phyloP scores from a whole-genome alignment of 179 eudicot genomes.

The Patellifolia procumbens region DNA sequence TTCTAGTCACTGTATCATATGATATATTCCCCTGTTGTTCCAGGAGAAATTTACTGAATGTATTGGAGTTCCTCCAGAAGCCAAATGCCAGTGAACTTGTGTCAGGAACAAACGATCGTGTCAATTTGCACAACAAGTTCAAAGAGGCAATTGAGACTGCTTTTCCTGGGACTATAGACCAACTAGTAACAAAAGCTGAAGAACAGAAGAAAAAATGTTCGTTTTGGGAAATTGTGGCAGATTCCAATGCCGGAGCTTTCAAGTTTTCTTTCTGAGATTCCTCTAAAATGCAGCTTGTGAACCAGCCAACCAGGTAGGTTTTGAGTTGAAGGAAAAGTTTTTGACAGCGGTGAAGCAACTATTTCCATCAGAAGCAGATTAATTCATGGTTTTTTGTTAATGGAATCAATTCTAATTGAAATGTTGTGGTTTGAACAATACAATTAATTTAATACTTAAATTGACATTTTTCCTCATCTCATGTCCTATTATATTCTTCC shows the following conservation, averaged over 20 bases:
- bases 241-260: constrained; percentile 76
- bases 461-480: too few relatives aligned
- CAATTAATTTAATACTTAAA: too few relatives aligned
- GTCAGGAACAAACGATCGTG: constrained; percentile 88
- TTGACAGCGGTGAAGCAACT: not conserved
- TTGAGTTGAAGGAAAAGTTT: not conserved
- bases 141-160: constrained; percentile 66
- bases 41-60: constrained; percentile 89
- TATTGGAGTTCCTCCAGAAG: constrained; percentile 81
- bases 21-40: constrained; percentile 5
- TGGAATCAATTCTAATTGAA: too few relatives aligned
- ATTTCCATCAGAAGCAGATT: not conserved
- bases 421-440: too few relatives aligned
- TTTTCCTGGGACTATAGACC: constrained; percentile 69
- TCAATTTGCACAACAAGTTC: constrained; percentile 77
- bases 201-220: constrained; percentile 60
- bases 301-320: too few relatives aligned
- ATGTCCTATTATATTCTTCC: too few relatives aligned
- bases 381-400: not conserved
- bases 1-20: not conserved
- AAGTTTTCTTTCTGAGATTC: constrained; percentile 75
- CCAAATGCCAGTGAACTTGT: constrained; percentile 89
- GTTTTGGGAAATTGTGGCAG: constrained; percentile 81
- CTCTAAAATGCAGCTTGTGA: too few relatives aligned
- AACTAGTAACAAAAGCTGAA: constrained; percentile 53